Percentiles rank a stretch among this genome's conserved stretches.
phyloP scores from a whole-genome alignment of 805 yeast genomes.

The Brettanomyces bruxellensis region DNA sequence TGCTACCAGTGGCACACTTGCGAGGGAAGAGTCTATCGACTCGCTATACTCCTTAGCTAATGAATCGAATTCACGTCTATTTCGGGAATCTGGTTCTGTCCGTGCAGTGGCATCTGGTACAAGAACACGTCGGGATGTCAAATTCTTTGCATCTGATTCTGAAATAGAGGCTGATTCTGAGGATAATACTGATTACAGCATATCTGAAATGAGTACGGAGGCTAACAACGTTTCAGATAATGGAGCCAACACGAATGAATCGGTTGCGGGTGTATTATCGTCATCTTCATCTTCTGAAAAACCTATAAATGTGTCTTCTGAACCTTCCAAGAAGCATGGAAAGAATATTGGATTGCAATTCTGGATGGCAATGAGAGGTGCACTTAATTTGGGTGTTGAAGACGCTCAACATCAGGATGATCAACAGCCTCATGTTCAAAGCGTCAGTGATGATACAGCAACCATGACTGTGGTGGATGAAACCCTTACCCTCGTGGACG shows the following conservation, averaged over 20 bases:
- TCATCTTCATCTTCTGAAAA: background rate
- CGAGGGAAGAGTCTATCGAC: constrained; percentile 20
- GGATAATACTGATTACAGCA: constrained; percentile 2
- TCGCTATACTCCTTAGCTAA: constrained; percentile 21
- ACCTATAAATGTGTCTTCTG: background rate
- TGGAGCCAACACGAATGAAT: constrained; percentile 2
- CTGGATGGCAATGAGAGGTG: constrained; percentile 3
- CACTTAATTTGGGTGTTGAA: background rate
- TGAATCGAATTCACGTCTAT: constrained; percentile 15
- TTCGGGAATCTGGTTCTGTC: constrained; percentile 5
- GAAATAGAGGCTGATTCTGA: constrained; percentile 6
- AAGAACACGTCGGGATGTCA: constrained; percentile 7
- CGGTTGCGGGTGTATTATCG: background rate
- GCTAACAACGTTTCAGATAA: constrained; percentile 3
- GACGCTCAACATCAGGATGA: constrained; percentile 1
- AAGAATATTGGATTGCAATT: constrained; percentile 1
- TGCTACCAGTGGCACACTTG: background rate
- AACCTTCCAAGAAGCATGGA: constrained; percentile 2
- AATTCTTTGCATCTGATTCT: constrained; percentile 12
- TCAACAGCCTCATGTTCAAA: background rate
- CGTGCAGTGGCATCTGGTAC: background rate
- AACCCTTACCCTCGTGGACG: constrained; percentile 5
- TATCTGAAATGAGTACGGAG: background rate
- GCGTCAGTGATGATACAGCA: constrained; percentile 15
- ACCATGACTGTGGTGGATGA: background rate